phyloP scores from a whole-genome alignment of 2,329 filamentous ascomycete genomes.

The Penicillium hesseltinei region DNA sequence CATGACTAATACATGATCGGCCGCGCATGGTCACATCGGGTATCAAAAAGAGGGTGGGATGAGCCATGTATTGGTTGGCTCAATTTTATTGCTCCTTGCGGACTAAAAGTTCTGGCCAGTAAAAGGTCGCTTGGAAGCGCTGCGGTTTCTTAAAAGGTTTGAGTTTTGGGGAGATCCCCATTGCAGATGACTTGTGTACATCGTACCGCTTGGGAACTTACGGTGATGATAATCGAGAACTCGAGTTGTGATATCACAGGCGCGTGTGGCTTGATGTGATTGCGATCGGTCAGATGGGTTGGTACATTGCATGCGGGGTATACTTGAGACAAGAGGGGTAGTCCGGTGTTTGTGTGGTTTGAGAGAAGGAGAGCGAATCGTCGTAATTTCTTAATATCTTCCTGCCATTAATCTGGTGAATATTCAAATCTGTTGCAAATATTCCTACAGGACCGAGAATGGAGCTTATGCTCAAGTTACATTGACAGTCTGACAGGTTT shows the following conservation, averaged over 20 bases:
- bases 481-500: conserved; percentile 10
- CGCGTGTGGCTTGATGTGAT: conserved; percentile 4
- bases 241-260: conserved; percentile 5
- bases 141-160: conserved; percentile 15
- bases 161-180: conserved; percentile 14
- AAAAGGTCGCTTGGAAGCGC: conserved; percentile 6
- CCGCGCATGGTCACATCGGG: conserved; percentile 19
- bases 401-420: neutral
- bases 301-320: conserved; percentile 6
- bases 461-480: neutral
- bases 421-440: neutral
- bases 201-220: neutral
- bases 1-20: conserved; percentile 14
- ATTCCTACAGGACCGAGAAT: neutral
- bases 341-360: neutral
- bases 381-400: neutral
- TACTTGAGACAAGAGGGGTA: neutral
- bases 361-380: neutral
- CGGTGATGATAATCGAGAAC: neutral
- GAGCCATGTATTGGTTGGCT: conserved; percentile 10
- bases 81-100: neutral
- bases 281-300: conserved; percentile 3
- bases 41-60: conserved; percentile 12
- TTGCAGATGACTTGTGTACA: conserved; percentile 13
- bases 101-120: conserved; percentile 8